phyloP scores from a whole-genome alignment of 768 basidiomycete species.

The Serendipita sp. region DNA sequence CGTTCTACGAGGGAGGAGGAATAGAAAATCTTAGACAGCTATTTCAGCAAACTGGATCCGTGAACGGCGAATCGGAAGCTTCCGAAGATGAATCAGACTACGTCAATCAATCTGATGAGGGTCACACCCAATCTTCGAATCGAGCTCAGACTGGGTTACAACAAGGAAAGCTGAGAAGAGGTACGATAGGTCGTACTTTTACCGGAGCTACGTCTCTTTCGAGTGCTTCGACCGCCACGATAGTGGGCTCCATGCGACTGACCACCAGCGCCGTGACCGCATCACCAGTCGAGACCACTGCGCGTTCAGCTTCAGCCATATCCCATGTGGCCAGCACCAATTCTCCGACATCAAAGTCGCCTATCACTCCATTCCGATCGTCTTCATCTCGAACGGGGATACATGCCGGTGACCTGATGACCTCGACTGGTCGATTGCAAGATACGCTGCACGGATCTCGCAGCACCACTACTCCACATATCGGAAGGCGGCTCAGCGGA shows the following conservation, averaged over 20 bases:
- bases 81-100: constrained; percentile 9
- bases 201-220: neutral
- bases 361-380: constrained; percentile 7
- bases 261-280: constrained; percentile 8
- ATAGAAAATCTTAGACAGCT: constrained; percentile 77
- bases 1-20: constrained; percentile 87
- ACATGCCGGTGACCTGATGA: constrained; percentile 63
- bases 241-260: constrained; percentile 1
- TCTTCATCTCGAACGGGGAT: constrained; percentile 37
- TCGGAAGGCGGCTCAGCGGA: neutral
- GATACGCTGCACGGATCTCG: constrained; percentile 13
- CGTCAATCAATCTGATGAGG: constrained; percentile 1
- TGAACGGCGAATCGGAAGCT: constrained; percentile 11
- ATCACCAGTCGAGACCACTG: neutral
- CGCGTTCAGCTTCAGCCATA: neutral
- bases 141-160: neutral
- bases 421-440: constrained; percentile 30
- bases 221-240: neutral
- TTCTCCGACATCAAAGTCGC: constrained; percentile 11
- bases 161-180: neutral
- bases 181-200: neutral
- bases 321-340: constrained; percentile 9
- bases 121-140: neutral
- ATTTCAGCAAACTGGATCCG: constrained; percentile 45
- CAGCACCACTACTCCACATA: constrained; percentile 6